These are phyloP conservation scores for Thraustochytrium striatum DNA, from an alignment of 352 stramenopile genomes.

Conservation along the genomic window DNA sequence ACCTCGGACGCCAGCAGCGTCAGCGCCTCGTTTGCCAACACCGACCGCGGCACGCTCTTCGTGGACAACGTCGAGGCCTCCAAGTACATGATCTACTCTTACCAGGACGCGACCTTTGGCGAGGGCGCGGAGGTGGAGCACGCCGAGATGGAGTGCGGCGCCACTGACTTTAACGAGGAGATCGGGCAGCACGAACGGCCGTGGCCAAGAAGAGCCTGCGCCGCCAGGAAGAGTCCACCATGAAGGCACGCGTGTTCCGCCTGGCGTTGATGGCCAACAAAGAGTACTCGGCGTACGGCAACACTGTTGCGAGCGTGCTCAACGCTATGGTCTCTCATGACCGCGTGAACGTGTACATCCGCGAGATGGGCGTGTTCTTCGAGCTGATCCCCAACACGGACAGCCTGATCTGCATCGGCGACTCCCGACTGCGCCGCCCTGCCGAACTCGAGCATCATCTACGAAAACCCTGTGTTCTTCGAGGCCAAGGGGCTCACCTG, in stretches of 20 bases:
- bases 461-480: background rate
- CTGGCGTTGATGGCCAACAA: conserved; percentile 7
- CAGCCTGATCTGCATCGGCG: background rate
- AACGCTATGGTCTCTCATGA: conserved; percentile 1
- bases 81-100: background rate
- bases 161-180: background rate
- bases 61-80: background rate
- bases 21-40: background rate
- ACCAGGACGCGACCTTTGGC: background rate
- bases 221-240: background rate
- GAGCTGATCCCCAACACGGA: background rate
- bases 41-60: background rate
- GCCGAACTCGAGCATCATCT: background rate
- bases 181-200: background rate
- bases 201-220: background rate
- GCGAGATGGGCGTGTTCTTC: conserved; percentile 5
- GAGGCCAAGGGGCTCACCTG: background rate
- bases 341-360: conserved; percentile 2
- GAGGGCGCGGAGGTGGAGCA: background rate
- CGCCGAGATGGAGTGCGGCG: background rate
- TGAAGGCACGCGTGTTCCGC: background rate
- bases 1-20: background rate
- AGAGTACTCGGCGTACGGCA: conserved; percentile 5
- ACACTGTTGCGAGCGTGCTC: background rate
- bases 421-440: background rate